Percentiles rank a stretch among this genome's conserved stretches.
Conservation (phyloP, 2,329 filamentous ascomycete genomes). For the Beauveria sp. region DNA sequence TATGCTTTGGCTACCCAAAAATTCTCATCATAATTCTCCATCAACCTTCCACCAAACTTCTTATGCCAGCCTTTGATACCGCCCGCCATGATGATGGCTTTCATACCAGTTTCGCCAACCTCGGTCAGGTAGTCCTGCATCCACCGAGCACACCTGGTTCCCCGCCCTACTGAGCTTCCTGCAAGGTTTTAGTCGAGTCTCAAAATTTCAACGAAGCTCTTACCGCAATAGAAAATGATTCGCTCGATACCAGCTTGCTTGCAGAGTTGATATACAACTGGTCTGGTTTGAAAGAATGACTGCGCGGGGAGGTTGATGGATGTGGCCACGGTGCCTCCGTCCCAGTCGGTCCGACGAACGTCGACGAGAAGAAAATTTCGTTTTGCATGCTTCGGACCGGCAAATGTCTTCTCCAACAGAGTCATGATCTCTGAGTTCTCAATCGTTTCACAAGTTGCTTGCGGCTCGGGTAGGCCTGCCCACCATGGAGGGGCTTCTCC, state of each 20-base stretch:
- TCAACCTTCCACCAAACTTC: constrained; percentile 36
- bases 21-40: constrained; percentile 43
- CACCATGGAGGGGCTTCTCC: constrained; percentile 27
- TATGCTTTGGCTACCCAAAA: constrained; percentile 22
- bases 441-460: constrained; percentile 29
- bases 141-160: constrained; percentile 46
- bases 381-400: constrained; percentile 19
- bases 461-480: constrained; percentile 35
- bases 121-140: constrained; percentile 48
- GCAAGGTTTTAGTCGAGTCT: neutral
- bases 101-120: constrained; percentile 33
- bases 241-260: constrained; percentile 39
- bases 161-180: constrained; percentile 45
- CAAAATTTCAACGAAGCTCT: neutral
- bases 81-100: constrained; percentile 40
- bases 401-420: constrained; percentile 31
- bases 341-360: constrained; percentile 45
- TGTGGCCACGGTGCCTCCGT: constrained; percentile 51
- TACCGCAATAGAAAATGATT: constrained; percentile 51
- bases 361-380: constrained; percentile 42
- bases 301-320: constrained; percentile 53
- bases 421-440: constrained; percentile 32
- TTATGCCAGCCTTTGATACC: constrained; percentile 51
- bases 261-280: constrained; percentile 40
- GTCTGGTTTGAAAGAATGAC: constrained; percentile 43